Base-by-base conservation (phyloP, 441 rosid genomes). In the Populus tomentosa region DNA sequence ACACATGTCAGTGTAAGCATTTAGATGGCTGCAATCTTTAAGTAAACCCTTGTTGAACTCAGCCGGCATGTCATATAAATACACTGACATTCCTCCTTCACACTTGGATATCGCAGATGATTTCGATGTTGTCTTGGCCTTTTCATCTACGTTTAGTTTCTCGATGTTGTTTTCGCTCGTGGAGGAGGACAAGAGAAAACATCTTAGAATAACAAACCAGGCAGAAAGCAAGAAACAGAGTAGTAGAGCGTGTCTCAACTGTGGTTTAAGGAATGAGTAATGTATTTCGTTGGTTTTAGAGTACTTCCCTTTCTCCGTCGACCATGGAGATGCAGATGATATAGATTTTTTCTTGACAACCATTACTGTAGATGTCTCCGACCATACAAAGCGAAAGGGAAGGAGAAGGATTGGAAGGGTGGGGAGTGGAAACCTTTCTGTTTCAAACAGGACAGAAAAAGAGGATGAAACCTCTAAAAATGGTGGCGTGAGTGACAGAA, bases 1-100 rank as follows among this genome's bases (percentile, higher is more conserved):
- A 71, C 93, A 88, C 91, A 89, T 86, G 85, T 87, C 70, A 40
- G 85, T 85, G 81, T 86, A 82, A 18, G 83, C 26, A 67, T 86
- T 89, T 62, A 89, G 79, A 67, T 74, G 83, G 76, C 72, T 64
- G 80, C 93, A 89, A 80, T 80, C 78, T 0, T 33, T 18, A 61
- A 89, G 82, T 30, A 89, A 84, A 21, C 80, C 89, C 38, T 50
- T 24, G 82, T 89, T 89, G 84, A 86, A 89, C 40, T 86, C 80
- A 6, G 85, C 26, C 3, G 91, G 90, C 76, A 89, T 79, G 38
- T 84, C 62, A 81, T 88, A 84, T 21, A 89, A 67, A 30, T 83
- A 89, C 16, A 89, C 85, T 3, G 82, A 79, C 5, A 77, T 69
- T 18, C 63, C 46, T 23, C 69, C 67, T 11, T 7, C 76, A 68